A percentile compares a stretch with the other conserved stretches of the same genome.
These are phyloP conservation scores for Pinus albicaulis DNA, from an alignment of 75 land plant genomes.

Conservation along the genomic window DNA sequence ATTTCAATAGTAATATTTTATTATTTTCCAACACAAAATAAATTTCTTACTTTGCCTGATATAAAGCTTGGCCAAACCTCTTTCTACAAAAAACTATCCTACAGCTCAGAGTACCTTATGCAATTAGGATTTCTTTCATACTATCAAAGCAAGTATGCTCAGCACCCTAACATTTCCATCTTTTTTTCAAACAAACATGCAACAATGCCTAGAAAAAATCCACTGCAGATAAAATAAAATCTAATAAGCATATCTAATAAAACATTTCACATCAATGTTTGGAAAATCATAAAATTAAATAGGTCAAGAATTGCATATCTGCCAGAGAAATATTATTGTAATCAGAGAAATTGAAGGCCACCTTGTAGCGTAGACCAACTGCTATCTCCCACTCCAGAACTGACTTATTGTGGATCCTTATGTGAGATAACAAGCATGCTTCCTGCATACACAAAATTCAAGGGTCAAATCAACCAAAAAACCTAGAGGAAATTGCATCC, in stretches of 20 bases:
- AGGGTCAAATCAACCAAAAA: neutral
- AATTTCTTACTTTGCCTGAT: too few relatives aligned
- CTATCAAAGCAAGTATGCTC: neutral
- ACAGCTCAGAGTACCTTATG: neutral
- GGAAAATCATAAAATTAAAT: neutral
- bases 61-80: too few relatives aligned
- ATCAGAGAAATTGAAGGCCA: slow-evolving; percentile 13
- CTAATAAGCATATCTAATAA: neutral
- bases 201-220: neutral
- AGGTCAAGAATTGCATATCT: neutral
- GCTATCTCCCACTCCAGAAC: slow-evolving; percentile 97
- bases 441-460: slow-evolving; percentile 48
- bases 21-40: neutral
- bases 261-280: neutral
- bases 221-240: neutral
- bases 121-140: neutral
- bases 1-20: neutral
- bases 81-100: neutral
- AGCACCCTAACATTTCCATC: neutral
- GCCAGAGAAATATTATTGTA: neutral
- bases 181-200: neutral
- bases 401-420: slow-evolving; percentile 89
- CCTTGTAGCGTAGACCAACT: slow-evolving; percentile 86
- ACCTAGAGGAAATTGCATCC: neutral
- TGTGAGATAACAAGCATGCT: slow-evolving; percentile 82